phyloP scores from a whole-genome alignment of 2,329 filamentous ascomycete species.

The Colletotrichum sp. region DNA sequence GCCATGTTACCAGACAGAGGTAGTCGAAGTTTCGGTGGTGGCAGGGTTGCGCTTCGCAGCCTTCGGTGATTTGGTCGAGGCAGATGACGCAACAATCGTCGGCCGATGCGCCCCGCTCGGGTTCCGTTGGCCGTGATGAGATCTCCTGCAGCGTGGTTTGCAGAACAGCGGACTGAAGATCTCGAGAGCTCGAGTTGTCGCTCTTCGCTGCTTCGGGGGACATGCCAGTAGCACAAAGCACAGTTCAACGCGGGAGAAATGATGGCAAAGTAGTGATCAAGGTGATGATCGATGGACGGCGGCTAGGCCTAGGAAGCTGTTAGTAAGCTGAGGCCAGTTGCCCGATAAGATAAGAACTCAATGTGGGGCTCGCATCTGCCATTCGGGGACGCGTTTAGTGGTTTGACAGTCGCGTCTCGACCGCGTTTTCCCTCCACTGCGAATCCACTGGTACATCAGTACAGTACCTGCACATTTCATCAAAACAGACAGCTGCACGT shows the following conservation, averaged over 20 bases:
- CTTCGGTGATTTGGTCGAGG: conserved; percentile 75
- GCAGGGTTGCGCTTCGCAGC: conserved; percentile 77
- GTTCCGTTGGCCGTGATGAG: conserved; percentile 25
- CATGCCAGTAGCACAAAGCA: conserved; percentile 1
- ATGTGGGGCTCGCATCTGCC: neutral
- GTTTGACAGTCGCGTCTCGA: conserved; percentile 10
- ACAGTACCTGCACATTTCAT: neutral
- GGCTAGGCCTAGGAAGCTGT: neutral
- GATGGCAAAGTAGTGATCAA: neutral
- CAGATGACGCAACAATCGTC: conserved; percentile 82
- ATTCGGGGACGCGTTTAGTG: conserved; percentile 15
- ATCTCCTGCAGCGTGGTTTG: conserved; percentile 51
- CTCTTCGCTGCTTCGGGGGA: conserved; percentile 2
- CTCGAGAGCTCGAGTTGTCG: conserved; percentile 25
- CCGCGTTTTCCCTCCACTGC: neutral
- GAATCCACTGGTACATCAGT: neutral
- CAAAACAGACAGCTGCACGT: neutral
- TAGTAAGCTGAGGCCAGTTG: neutral
- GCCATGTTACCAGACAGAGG: conserved; percentile 82
- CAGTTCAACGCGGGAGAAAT: neutral
- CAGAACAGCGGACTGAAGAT: conserved; percentile 47
- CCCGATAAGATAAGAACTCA: neutral
- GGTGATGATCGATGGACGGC: neutral
- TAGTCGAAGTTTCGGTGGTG: conserved; percentile 85
- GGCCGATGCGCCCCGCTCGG: neutral